Evolutionary conservation across 495 filamentous ascomycete genomes (phyloP).

Genomic region (Podospora comata): DNA sequence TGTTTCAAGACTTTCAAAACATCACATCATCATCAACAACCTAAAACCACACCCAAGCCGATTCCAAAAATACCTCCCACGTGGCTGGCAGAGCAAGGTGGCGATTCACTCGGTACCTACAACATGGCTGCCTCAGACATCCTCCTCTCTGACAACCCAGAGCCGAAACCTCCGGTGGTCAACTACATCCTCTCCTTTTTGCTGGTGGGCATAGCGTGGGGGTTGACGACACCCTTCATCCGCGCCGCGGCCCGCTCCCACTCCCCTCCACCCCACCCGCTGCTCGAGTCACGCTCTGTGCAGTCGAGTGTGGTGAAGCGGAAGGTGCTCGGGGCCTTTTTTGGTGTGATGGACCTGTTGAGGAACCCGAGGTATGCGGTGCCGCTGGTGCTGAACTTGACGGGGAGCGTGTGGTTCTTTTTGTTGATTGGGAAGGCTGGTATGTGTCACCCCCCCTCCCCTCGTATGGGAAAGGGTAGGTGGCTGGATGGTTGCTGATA

Average conservation of each 20-base stretch:
- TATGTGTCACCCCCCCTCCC: conserved; percentile 41
- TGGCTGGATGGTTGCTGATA: conserved; percentile 9
- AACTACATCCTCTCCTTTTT: conserved; percentile 86
- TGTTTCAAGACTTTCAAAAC: background rate
- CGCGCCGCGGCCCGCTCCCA: conserved; percentile 61
- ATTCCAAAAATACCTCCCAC: background rate
- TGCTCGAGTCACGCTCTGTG: conserved; percentile 41
- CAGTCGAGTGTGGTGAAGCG: conserved; percentile 50
- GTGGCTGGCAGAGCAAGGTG: background rate
- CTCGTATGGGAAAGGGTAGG: background rate
- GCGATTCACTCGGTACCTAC: background rate
- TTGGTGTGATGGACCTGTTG: conserved; percentile 74
- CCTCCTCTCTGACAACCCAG: conserved; percentile 2
- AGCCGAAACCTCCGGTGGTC: conserved; percentile 52
- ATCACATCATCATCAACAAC: background rate
- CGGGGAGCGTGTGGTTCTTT: conserved; percentile 97
- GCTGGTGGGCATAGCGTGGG: conserved; percentile 87
- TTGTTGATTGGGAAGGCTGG: conserved; percentile 88
- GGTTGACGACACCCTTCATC: conserved; percentile 70
- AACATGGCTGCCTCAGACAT: conserved; percentile 4
- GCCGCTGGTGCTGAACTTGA: conserved; percentile 83
- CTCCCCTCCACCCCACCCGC: conserved; percentile 50
- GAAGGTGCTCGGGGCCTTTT: conserved; percentile 57
- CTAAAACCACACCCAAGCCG: background rate
- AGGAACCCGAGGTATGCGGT: conserved; percentile 78